A percentile compares a stretch with the other conserved stretches of the same genome.
Evolutionary conservation across 2,329 filamentous ascomycete species (phyloP).

Genomic region (Clonostachys rhizophaga): DNA sequence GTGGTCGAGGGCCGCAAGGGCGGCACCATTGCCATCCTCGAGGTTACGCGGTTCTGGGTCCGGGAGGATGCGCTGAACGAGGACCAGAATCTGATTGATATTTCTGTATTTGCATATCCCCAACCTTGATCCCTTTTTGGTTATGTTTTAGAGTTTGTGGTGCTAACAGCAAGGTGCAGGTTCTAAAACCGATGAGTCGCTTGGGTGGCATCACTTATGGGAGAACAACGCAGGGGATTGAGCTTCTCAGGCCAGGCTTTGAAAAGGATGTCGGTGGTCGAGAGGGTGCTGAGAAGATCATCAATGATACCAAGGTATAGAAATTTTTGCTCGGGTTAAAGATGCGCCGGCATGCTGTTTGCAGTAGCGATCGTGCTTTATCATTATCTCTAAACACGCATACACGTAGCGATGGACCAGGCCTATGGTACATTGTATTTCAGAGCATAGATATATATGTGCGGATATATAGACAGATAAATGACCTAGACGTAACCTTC

Average conservation of each 20-base stretch:
- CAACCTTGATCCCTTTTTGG: background rate
- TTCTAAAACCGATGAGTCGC: constrained; percentile 71
- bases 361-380: too few relatives aligned
- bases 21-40: constrained; percentile 69
- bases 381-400: too few relatives aligned
- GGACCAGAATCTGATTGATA: constrained; percentile 69
- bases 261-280: constrained; percentile 43
- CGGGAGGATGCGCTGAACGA: constrained; percentile 83
- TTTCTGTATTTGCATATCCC: constrained; percentile 44
- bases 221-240: constrained; percentile 63
- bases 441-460: too few relatives aligned
- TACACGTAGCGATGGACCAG: too few relatives aligned
- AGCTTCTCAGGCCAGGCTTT: constrained; percentile 63
- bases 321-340: background rate
- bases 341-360: too few relatives aligned
- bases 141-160: too few relatives aligned
- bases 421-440: too few relatives aligned
- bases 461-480: too few relatives aligned
- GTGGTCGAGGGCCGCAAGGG: constrained; percentile 69
- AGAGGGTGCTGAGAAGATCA: constrained; percentile 53
- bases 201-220: constrained; percentile 85
- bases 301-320: constrained; percentile 25
- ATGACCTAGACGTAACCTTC: too few relatives aligned
- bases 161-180: constrained; percentile 21
- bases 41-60: constrained; percentile 85